phyloP scores from a whole-genome alignment of 176 grass and related monocot species.

The Triticum turgidum region DNA sequence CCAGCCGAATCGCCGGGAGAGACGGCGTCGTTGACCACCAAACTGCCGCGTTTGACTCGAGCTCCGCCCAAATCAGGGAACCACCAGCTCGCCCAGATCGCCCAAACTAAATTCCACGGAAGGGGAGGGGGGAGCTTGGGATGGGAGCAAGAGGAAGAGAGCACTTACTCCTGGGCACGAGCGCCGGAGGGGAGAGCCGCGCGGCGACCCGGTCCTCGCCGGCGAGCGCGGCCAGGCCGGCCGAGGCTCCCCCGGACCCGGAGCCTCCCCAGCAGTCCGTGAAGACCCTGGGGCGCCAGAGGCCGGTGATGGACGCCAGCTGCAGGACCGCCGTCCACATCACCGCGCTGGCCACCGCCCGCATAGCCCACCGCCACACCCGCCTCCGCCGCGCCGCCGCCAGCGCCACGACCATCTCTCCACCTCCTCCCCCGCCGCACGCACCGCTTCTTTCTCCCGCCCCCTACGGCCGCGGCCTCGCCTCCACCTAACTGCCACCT shows the following conservation, averaged over 20 bases:
- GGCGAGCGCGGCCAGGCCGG: slow-evolving; percentile 48
- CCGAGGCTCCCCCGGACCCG: neutral
- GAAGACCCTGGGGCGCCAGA: slow-evolving; percentile 61
- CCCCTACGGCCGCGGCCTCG: neutral
- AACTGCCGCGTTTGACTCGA: slow-evolving; percentile 32
- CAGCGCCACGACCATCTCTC: neutral
- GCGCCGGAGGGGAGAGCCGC: slow-evolving; percentile 54
- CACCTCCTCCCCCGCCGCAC: neutral
- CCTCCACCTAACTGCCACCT: slow-evolving; percentile 26
- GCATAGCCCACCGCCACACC: slow-evolving; percentile 72
- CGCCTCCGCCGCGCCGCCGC: slow-evolving; percentile 31
- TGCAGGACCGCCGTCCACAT: slow-evolving; percentile 86
- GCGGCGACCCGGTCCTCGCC: slow-evolving; percentile 46
- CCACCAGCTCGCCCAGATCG: slow-evolving; percentile 28
- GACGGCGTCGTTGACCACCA: neutral
- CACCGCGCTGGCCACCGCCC: slow-evolving; percentile 76
- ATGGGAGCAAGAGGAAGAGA: slow-evolving; percentile 13
- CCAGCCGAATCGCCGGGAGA: slow-evolving; percentile 12
- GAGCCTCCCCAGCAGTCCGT: slow-evolving; percentile 36
- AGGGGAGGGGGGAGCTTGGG: neutral
- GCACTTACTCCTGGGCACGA: slow-evolving; percentile 72
- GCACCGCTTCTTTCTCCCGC: neutral
- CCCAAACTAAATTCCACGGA: neutral
- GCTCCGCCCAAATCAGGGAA: slow-evolving; percentile 9
- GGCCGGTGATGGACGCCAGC: slow-evolving; percentile 62